phyloP scores from a whole-genome alignment of 148 eudicot species.

The Spergularia bocconei region DNA sequence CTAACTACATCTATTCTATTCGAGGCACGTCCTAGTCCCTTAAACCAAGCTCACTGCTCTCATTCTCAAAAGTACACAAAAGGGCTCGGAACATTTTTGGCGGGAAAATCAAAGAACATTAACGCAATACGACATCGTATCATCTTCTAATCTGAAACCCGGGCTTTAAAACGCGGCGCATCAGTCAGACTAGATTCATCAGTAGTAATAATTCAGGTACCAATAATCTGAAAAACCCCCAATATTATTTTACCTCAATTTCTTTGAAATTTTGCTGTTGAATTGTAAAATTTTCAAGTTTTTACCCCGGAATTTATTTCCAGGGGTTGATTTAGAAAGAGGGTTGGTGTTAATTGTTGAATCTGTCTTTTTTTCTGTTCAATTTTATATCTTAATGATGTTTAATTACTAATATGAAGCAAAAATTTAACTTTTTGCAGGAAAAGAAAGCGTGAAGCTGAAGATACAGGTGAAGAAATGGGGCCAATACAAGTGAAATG shows the following conservation, averaged over 20 bases:
- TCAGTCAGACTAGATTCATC: background rate
- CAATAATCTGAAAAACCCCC: background rate
- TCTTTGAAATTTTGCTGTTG: background rate
- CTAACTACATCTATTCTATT: no score
- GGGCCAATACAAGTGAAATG: constrained; percentile 63
- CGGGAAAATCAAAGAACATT: background rate
- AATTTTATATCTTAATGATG: background rate
- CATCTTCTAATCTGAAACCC: background rate
- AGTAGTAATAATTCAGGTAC: background rate
- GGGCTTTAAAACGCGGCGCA: background rate
- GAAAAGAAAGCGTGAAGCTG: background rate
- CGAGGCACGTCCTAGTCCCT: no score
- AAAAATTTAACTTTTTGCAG: background rate
- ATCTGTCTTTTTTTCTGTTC: background rate
- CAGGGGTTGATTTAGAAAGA: background rate
- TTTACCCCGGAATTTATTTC: background rate
- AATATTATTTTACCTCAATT: background rate
- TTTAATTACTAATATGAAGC: background rate
- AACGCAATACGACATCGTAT: constrained; percentile 4
- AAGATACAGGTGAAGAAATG: background rate
- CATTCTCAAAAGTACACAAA: no score
- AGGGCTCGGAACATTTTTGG: background rate
- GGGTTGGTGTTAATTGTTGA: background rate
- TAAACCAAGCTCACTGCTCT: no score
- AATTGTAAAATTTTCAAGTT: background rate